A percentile compares a stretch with the other conserved stretches of the same genome.
Conservation (phyloP, 768 basidiomycete genomes). For the Boletus barrowsii region DNA sequence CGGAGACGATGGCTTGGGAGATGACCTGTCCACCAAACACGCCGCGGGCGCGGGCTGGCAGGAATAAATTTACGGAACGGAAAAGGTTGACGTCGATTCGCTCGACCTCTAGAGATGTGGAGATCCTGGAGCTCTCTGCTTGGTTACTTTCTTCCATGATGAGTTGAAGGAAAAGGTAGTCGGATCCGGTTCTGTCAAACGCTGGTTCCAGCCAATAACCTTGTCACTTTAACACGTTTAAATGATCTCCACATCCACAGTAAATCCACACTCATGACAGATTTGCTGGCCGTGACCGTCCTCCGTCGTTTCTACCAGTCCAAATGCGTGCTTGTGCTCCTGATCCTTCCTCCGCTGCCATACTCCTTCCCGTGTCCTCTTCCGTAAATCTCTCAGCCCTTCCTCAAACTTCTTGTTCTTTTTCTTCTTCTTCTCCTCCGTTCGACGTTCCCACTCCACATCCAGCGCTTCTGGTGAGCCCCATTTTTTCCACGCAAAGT, state of each 20-base stretch:
- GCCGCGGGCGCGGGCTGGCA: slow-evolving; percentile 61
- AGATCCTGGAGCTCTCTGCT: slow-evolving; percentile 65
- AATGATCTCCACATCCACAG: slow-evolving; percentile 83
- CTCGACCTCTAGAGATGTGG: slow-evolving; percentile 75
- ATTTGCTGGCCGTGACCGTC: slow-evolving; percentile 65
- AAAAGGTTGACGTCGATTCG: slow-evolving; percentile 73
- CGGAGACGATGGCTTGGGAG: slow-evolving; percentile 80
- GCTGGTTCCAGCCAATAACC: too few species aligned
- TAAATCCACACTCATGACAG: slow-evolving; percentile 89
- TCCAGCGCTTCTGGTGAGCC: slow-evolving; percentile 90
- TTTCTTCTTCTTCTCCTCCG: slow-evolving; percentile 80
- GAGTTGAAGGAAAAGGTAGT: too few species aligned
- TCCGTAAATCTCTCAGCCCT: slow-evolving; percentile 77
- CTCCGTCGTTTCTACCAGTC: slow-evolving; percentile 48
- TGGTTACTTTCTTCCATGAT: slow-evolving; percentile 42
- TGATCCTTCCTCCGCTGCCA: slow-evolving; percentile 86
- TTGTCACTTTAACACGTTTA: too few species aligned
- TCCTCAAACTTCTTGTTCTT: slow-evolving; percentile 96
- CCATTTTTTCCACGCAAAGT: slow-evolving; percentile 98
- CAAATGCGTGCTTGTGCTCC: slow-evolving; percentile 86
- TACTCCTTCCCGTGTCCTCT: slow-evolving; percentile 81
- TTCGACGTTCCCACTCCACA: slow-evolving; percentile 77
- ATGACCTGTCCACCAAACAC: slow-evolving; percentile 92
- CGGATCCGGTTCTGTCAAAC: too few species aligned
- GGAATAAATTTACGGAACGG: slow-evolving; percentile 69